phyloP scores from a whole-genome alignment of 805 yeast species.

The Candida gorgasii region DNA sequence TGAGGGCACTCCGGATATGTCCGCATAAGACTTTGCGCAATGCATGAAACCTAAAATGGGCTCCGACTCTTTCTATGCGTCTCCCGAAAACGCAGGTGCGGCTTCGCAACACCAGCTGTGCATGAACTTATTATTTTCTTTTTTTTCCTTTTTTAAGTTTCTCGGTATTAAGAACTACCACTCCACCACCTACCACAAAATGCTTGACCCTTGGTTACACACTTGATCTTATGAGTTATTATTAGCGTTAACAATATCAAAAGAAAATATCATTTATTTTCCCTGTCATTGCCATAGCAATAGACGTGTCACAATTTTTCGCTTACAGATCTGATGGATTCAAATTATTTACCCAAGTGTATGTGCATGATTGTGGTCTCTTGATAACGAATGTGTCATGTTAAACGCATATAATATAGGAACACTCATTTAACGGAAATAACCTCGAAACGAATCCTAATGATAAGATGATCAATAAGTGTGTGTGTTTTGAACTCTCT shows the following conservation, averaged over 20 bases:
- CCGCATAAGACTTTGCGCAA: slow-evolving; percentile 3
- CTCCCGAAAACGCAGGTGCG: slow-evolving; percentile 8
- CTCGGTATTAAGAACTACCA: slow-evolving; percentile 1
- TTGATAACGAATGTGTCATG: too few relatives aligned
- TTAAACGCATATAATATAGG: too few relatives aligned
- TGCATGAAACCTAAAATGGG: slow-evolving; percentile 1
- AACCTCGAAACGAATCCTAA: neutral
- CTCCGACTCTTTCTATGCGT: slow-evolving; percentile 4
- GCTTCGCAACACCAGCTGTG: slow-evolving; percentile 5
- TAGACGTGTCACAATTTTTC: neutral
- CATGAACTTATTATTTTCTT: slow-evolving; percentile 3
- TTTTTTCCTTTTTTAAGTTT: slow-evolving; percentile 4
- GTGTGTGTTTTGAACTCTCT: neutral
- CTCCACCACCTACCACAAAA: too few relatives aligned
- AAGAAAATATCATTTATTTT: neutral
- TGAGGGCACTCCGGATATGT: neutral
- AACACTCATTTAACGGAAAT: too few relatives aligned
- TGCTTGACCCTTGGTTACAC: too few relatives aligned
- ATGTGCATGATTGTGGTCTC: too few relatives aligned
- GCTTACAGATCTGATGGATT: neutral
- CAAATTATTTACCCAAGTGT: too few relatives aligned
- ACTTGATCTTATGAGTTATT: too few relatives aligned
- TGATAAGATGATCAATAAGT: neutral
- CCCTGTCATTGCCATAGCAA: neutral
- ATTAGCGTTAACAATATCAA: neutral